Evolutionary conservation across 169 alveolate genomes (phyloP), one percentile per base, ranked within the genome.

Genomic region (Plasmodium blacklocki): DNA sequence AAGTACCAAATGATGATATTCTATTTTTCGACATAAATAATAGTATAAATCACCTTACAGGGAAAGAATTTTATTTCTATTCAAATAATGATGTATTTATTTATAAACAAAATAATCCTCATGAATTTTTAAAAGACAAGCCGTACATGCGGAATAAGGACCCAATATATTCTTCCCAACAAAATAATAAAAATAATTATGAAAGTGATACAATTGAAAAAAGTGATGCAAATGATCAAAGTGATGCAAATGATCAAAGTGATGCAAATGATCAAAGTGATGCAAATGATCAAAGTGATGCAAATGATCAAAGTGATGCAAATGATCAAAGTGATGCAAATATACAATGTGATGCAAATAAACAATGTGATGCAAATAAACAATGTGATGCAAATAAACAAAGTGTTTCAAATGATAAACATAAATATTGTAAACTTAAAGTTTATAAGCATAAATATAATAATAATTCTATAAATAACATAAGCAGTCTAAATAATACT

Each of bases 31-130:
- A 83, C 74, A 68, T 66, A 32, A 67, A 12, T 21, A 66, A 19
- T 59, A 83, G 91, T 63, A 68, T 83, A 83, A 83, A 83, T 67
- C 72, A 63, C 49, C 91, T 83, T 23, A 83, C 91, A 59, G 91
- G 91, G 7, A 68, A 83, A 45, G 91, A 83, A 83, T 26, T 83
- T 60, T 83, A 83, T 58, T 83, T 83, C 62, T 83, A 68, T 72
- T 83, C 91, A 39, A 83, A 83, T 49, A 39, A 83, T 60, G 91
- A 83, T 70, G 85, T 73, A 18, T 49, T 5, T 12, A 29, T 19
- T 26, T 70, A 68, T 58, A 83, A 50, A 29, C 39, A 68, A 21
- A 68, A 43, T 18, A 58, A 26, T 49, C 45, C 39, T n/a, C 15
- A 29, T 54, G 49, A 67, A 54, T 67, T 45, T 14, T 73, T 32